Conservation (phyloP, 768 basidiomycete genomes). For the Podaxis pistillaris region DNA sequence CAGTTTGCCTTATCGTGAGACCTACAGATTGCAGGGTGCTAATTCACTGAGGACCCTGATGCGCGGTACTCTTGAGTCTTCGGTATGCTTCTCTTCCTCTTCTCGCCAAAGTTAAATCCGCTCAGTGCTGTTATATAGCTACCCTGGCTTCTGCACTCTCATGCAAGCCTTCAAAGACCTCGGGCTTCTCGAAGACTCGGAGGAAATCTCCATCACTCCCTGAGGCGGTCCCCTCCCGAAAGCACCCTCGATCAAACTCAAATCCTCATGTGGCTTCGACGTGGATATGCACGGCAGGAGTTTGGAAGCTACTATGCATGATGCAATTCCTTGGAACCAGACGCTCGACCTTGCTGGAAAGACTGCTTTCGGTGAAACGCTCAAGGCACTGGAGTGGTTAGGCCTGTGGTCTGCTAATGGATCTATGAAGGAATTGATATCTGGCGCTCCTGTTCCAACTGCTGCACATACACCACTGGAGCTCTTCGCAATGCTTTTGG, state of each 20-base stretch:
- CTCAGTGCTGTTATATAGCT: conserved; percentile 42
- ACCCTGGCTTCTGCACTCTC: conserved; percentile 76
- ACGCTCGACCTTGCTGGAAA: background rate
- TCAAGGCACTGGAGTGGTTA: conserved; percentile 9
- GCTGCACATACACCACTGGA: conserved; percentile 54
- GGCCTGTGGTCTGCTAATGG: conserved; percentile 3
- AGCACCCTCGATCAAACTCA: conserved; percentile 23
- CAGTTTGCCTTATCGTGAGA: conserved; percentile 65
- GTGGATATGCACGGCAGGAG: conserved; percentile 4
- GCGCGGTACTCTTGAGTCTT: conserved; percentile 65
- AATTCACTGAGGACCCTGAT: conserved; percentile 60
- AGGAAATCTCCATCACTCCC: conserved; percentile 33
- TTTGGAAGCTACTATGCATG: conserved; percentile 3
- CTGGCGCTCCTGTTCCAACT: background rate
- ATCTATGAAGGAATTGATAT: background rate
- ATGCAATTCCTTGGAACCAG: background rate
- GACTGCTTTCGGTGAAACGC: background rate
- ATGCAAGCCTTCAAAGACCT: conserved; percentile 71
- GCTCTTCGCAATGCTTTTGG: conserved; percentile 69
- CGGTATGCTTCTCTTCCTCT: conserved; percentile 40
- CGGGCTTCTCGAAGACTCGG: conserved; percentile 58
- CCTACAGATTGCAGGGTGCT: conserved; percentile 52
- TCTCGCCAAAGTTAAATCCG: background rate
- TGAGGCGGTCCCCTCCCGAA: conserved; percentile 37
- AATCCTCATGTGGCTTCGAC: background rate